phyloP scores from a whole-genome alignment of 78 protist species.

The Dictyostelium firmibasis region DNA sequence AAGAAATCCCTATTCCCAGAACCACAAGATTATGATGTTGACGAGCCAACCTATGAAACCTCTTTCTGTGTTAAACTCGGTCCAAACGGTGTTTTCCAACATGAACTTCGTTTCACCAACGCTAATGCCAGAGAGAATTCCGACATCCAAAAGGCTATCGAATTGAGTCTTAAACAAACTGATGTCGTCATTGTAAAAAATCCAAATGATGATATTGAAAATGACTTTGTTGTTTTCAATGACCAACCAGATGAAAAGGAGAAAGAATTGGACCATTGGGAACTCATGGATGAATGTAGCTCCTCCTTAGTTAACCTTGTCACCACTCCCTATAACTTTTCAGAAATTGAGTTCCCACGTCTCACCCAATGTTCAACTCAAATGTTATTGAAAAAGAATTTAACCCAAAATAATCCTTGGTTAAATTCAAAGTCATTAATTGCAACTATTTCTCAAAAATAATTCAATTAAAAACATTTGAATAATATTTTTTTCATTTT shows the following conservation, averaged over 20 bases:
- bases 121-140: neutral
- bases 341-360: conserved; percentile 55
- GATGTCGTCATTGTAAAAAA: neutral
- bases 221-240: conserved; percentile 31
- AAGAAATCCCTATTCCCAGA: conserved; percentile 16
- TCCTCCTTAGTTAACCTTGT: conserved; percentile 32
- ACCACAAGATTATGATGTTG: conserved; percentile 32
- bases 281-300: conserved; percentile 48
- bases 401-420: neutral
- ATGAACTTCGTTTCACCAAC: conserved; percentile 12
- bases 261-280: conserved; percentile 53
- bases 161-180: conserved; percentile 22
- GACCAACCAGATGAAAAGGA: conserved; percentile 15
- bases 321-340: conserved; percentile 30
- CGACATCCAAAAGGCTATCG: conserved; percentile 66
- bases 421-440: conserved; percentile 3
- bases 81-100: conserved; percentile 29
- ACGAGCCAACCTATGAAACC: neutral
- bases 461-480: neutral
- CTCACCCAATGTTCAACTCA: neutral
- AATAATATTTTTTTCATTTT: too few species aligned
- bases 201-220: conserved; percentile 31
- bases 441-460: neutral
- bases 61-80: neutral
- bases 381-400: neutral